These are phyloP conservation scores for Schizopora paradoxa DNA, from an alignment of 1,284 basidiomycete genomes.

Conservation along the genomic window DNA sequence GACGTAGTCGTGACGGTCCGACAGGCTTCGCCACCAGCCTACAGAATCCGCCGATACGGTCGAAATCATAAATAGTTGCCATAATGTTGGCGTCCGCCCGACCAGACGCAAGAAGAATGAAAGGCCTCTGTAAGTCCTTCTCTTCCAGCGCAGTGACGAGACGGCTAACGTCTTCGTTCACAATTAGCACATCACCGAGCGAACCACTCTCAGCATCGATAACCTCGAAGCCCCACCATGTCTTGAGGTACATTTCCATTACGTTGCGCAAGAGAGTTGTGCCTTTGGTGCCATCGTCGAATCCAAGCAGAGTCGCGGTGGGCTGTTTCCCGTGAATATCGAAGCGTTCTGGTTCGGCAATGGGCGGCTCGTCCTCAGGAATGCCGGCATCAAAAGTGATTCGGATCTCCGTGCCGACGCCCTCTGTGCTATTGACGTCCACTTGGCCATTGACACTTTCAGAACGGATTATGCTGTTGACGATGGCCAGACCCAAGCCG, in stretches of 20 bases:
- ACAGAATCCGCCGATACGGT: constrained; percentile 81
- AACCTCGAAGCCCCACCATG: constrained; percentile 76
- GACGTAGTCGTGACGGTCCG: constrained; percentile 72
- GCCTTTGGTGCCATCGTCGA: constrained; percentile 65
- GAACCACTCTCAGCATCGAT: constrained; percentile 34
- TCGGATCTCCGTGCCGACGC: constrained; percentile 89
- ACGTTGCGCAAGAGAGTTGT: constrained; percentile 62
- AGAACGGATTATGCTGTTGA: constrained; percentile 87
- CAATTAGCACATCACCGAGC: constrained; percentile 71
- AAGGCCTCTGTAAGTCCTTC: constrained; percentile 57
- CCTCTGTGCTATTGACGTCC: constrained; percentile 85
- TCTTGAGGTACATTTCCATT: constrained; percentile 59
- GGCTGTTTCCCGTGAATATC: constrained; percentile 43
- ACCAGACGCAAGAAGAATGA: constrained; percentile 68
- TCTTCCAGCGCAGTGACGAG: constrained; percentile 53
- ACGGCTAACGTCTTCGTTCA: constrained; percentile 74
- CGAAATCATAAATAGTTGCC: constrained; percentile 62
- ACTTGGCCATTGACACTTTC: constrained; percentile 85
- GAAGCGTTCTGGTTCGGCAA: constrained; percentile 39
- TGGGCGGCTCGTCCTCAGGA: constrained; percentile 38
- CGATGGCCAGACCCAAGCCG: constrained; percentile 94
- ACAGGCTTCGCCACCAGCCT: constrained; percentile 86
- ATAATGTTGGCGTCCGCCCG: constrained; percentile 63
- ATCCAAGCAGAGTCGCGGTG: constrained; percentile 69
- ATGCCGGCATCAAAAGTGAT: constrained; percentile 79